Conservation (phyloP, 2,329 filamentous ascomycete species). For the Stachybotrys echinatus region DNA sequence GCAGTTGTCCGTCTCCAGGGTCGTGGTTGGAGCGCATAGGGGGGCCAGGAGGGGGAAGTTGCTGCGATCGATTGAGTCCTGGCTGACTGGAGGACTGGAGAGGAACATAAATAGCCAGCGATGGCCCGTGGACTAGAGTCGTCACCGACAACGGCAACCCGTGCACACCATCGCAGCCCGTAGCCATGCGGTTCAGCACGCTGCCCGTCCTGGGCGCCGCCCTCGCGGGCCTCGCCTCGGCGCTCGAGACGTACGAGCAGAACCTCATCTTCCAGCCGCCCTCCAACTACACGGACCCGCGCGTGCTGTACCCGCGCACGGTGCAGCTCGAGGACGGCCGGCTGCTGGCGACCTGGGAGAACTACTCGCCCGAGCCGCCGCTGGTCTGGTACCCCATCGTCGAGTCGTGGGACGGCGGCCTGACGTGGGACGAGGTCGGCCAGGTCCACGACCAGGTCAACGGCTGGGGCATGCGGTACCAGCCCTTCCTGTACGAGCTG, state of each 20-base stretch:
- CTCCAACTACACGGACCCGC: conserved; percentile 34
- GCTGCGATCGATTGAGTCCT: too few species aligned
- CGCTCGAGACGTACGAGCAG: not conserved
- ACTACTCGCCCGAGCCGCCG: conserved; percentile 52
- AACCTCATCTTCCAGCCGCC: conserved; percentile 36
- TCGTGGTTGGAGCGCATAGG: too few species aligned
- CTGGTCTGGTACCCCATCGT: conserved; percentile 50
- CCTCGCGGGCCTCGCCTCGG: not conserved
- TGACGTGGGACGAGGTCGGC: conserved; percentile 59
- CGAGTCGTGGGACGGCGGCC: conserved; percentile 46
- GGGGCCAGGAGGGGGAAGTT: too few species aligned
- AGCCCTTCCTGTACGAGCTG: conserved; percentile 61
- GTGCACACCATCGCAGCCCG: too few species aligned
- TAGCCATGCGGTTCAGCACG: not conserved
- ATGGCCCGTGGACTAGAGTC: too few species aligned
- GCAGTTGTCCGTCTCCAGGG: too few species aligned
- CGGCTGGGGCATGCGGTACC: conserved; percentile 61
- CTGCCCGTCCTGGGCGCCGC: not conserved
- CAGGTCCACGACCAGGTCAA: conserved; percentile 59
- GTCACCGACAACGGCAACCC: too few species aligned
- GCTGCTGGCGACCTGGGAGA: conserved; percentile 50
- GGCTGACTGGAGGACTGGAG: too few species aligned
- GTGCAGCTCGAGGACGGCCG: conserved; percentile 39
- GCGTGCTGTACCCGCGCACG: conserved; percentile 38
- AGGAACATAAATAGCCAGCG: too few species aligned